A percentile compares a stretch with the other conserved stretches of the same genome.
Conservation (phyloP, 202 grass and related monocot genomes). For the Miscanthus sacchariflorus region DNA sequence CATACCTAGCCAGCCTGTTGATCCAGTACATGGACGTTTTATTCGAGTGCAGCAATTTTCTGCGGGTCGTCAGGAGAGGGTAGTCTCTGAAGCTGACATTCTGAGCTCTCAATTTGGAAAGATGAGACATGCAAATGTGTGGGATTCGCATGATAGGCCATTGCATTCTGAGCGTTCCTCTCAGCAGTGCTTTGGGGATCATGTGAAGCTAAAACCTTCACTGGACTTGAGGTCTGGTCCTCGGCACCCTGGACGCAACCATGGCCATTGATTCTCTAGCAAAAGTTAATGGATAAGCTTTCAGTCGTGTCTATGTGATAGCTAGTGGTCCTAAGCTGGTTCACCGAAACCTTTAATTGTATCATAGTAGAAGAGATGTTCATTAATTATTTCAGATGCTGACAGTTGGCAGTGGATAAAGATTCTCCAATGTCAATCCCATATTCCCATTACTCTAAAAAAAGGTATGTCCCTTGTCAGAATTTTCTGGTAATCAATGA, state of each 20-base stretch:
- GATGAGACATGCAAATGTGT: conserved; percentile 58
- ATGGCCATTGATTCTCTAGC: conserved; percentile 53
- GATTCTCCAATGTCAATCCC: conserved; percentile 5
- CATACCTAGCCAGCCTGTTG: conserved; percentile 35
- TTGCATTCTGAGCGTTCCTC: conserved; percentile 56
- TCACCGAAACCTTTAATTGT: conserved; percentile 47
- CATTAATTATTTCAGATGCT: conserved; percentile 61
- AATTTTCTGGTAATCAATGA: conserved; percentile 28
- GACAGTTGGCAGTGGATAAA: conserved; percentile 54
- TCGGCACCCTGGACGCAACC: conserved; percentile 34
- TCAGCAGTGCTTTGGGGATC: conserved; percentile 49
- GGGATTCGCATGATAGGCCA: conserved; percentile 65
- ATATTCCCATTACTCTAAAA: conserved; percentile 36
- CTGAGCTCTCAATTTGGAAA: conserved; percentile 74
- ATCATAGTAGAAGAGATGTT: conserved; percentile 51
- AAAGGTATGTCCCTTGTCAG: conserved; percentile 47
- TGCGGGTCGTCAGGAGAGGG: conserved; percentile 58
- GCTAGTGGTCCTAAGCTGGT: conserved; percentile 33
- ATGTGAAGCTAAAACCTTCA: conserved; percentile 69
- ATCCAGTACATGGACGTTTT: conserved; percentile 49
- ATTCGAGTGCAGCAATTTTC: conserved; percentile 59
- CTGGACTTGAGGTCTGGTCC: conserved; percentile 65
- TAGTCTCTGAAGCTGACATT: conserved; percentile 70
- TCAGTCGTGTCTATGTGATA: conserved; percentile 32
- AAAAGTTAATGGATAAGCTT: conserved; percentile 32